Base-by-base conservation (phyloP, 2,329 filamentous ascomycete species). In the Coniochaeta sp. region DNA sequence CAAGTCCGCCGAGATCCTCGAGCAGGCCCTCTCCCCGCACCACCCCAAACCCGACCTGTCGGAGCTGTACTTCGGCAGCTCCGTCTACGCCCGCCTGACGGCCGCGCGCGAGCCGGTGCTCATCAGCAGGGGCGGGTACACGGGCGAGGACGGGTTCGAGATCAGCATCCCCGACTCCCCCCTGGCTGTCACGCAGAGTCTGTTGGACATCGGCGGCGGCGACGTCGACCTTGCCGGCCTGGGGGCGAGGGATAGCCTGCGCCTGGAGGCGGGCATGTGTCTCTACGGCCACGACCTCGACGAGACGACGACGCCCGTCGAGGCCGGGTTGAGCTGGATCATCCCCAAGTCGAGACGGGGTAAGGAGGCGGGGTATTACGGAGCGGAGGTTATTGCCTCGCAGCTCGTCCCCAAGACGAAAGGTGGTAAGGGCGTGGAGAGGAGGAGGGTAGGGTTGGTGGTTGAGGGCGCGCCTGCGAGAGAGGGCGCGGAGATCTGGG, bases 211-310 rank as follows among this genome's bases (percentile, higher is more conserved):
- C 28, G 85, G 85, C 24, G 81, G 84, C 10, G 76, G 78, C 56
- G 71, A 70, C 49, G 75, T 96, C 14, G 86, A 87, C 63, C 80
- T 96, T 45, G 91, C 92, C 2, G 94, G 94, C 3, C 80, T 99
- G 0, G 94, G 91, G 9, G 90, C 94, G 2, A 83, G 94, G 57
- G 94, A 99, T 69, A 95, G 87, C 55, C 82, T 99, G 54, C 85
- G 94, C 46, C 83, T 99, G 27, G 94, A 99, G 73, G 94, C 94
- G 0, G 94, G 94, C 55, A 95, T 99, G 92, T 99, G 94, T 70
- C 79, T 99, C n/a, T 99, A 99, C 72, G 94, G 94, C n/a, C 90
- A 97, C 71, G 94, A 99, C 68, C 81, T 99, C 32, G 85, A 95
- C 66, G 92, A 96, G 65, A 68, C 69, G n/a, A 82, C 77, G 16